Percentiles rank a stretch among this genome's conserved stretches.
Evolutionary conservation across 1,139 yeast genomes (phyloP).

Genomic region (Suhomyces taliae): DNA sequence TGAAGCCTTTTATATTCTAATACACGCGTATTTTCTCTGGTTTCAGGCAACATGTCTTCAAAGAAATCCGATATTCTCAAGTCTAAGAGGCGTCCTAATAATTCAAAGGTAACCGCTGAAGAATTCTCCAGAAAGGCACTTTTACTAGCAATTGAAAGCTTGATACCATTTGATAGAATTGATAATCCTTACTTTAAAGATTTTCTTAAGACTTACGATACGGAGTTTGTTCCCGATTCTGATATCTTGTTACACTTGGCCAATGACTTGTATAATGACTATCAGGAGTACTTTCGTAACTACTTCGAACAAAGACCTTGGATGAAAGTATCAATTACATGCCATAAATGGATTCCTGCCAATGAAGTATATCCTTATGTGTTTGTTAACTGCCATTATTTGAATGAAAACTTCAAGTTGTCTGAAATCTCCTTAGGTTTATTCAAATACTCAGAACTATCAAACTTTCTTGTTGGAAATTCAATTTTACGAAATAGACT

Average conservation of each 20-base stretch:
- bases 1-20: no score
- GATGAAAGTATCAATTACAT: constrained; percentile 19
- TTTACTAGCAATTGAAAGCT: constrained; percentile 21
- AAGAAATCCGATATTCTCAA: not conserved
- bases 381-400: constrained; percentile 22
- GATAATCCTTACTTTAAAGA: constrained; percentile 18
- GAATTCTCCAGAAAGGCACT: constrained; percentile 15
- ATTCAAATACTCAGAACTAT: constrained; percentile 15
- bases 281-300: constrained; percentile 20
- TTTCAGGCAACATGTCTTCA: not conserved
- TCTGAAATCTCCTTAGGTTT: constrained; percentile 26
- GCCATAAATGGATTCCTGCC: constrained; percentile 22
- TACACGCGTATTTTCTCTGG: no score
- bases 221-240: constrained; percentile 17
- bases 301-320: constrained; percentile 16
- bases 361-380: constrained; percentile 17
- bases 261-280: constrained; percentile 20
- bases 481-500: constrained; percentile 12
- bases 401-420: constrained; percentile 16
- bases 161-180: constrained; percentile 20
- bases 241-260: constrained; percentile 20
- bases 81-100: constrained; percentile 7
- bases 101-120: constrained; percentile 12
- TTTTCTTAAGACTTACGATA: constrained; percentile 13
- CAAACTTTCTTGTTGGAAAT: constrained; percentile 14